Evolutionary conservation across 257 asterid species (phyloP).

Genomic region (Solanum habrochaites): DNA sequence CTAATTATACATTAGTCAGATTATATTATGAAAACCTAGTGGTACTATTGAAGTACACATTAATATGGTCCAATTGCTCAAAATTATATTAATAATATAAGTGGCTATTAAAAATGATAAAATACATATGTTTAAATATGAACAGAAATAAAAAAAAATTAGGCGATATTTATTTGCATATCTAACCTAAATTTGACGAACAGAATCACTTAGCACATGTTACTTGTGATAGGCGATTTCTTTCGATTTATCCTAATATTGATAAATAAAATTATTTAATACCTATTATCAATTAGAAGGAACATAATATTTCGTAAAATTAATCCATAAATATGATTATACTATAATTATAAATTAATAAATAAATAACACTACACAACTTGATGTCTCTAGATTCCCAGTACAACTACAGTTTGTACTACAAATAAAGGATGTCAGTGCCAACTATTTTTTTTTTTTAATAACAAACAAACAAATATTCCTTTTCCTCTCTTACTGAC

Average conservation of each 20-base stretch:
- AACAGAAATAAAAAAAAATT: no score
- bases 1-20: neutral
- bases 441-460: neutral
- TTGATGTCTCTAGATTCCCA: neutral
- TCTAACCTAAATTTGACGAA: neutral
- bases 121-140: neutral
- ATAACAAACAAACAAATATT: neutral
- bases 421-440: no score
- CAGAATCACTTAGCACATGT: no score
- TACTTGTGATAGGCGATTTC: fast-evolving
- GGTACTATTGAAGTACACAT: neutral
- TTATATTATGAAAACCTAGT: neutral
- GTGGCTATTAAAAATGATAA: neutral
- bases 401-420: no score
- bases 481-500: neutral
- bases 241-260: neutral
- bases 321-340: neutral
- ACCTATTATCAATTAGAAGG: fast-evolving
- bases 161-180: fast-evolving
- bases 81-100: neutral
- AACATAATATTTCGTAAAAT: neutral
- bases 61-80: neutral
- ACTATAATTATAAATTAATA: neutral
- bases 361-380: neutral
- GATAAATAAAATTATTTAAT: neutral